A percentile compares a stretch with the other conserved stretches of the same genome.
phyloP scores from a whole-genome alignment of 2,329 filamentous ascomycete genomes.

The Fusarium brachygibbosum region DNA sequence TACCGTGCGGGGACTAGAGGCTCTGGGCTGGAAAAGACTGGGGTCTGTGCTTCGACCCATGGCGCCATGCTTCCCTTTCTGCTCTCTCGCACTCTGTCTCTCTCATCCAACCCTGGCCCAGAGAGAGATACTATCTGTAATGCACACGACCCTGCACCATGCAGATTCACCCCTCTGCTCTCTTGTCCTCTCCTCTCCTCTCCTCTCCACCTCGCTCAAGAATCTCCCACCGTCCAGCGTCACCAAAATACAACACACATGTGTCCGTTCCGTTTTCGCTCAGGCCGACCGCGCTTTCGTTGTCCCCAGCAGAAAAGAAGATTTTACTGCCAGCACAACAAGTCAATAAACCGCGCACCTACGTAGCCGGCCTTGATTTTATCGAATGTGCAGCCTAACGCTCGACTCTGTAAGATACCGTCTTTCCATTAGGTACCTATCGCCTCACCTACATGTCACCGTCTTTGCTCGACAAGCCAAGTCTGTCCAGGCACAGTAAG shows the following conservation, averaged over 20 bases:
- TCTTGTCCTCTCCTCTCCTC: neutral
- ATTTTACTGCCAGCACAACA: constrained; percentile 30
- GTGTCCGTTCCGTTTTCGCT: constrained; percentile 32
- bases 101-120: constrained; percentile 23
- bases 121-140: constrained; percentile 22
- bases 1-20: constrained; percentile 24
- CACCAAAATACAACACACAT: constrained; percentile 34
- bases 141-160: constrained; percentile 10
- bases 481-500: constrained; percentile 3
- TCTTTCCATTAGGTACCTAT: constrained; percentile 25
- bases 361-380: constrained; percentile 4
- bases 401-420: constrained; percentile 16
- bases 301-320: constrained; percentile 34
- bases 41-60: constrained; percentile 33
- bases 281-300: constrained; percentile 22
- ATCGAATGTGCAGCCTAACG: constrained; percentile 2
- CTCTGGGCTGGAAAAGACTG: neutral
- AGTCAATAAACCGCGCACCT: constrained; percentile 21
- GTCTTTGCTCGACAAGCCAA: constrained; percentile 22
- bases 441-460: constrained; percentile 17
- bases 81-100: constrained; percentile 7
- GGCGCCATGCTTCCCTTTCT: constrained; percentile 31
- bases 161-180: constrained; percentile 19
- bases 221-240: constrained; percentile 28
- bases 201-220: constrained; percentile 28